phyloP scores from a whole-genome alignment of 1,139 yeast genomes.

The Saccharomyces hybrid region DNA sequence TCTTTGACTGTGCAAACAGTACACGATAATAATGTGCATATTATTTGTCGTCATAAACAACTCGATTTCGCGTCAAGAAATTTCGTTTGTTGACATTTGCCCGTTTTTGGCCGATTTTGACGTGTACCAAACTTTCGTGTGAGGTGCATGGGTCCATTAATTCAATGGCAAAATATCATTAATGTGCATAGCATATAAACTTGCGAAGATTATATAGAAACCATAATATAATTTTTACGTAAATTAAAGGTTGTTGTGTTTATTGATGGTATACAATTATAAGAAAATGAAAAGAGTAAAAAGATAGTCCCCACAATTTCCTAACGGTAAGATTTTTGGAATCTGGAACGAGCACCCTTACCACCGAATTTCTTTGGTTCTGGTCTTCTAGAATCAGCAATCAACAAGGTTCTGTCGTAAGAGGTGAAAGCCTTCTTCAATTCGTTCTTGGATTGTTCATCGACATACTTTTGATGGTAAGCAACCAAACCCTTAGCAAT shows the following conservation, averaged over 20 bases:
- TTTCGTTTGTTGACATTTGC: background rate
- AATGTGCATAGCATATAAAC: background rate
- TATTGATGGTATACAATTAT: conserved; percentile 1
- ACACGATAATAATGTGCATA: background rate
- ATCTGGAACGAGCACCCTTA: conserved; percentile 99
- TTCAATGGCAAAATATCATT: no score
- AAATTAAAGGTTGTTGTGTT: background rate
- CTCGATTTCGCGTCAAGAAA: background rate
- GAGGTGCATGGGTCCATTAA: background rate
- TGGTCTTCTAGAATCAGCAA: conserved; percentile 99
- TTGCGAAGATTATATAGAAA: background rate
- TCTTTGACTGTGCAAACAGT: background rate
- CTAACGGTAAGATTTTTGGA: conserved; percentile 99
- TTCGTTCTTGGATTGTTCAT: conserved; percentile 99
- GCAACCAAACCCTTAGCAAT: conserved; percentile 99
- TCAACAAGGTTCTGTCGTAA: conserved; percentile 98
- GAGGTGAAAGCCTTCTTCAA: conserved; percentile 95
- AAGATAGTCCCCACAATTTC: conserved; percentile 7
- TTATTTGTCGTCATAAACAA: background rate
- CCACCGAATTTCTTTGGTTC: conserved; percentile 99
- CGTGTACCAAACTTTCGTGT: background rate
- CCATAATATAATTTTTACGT: background rate
- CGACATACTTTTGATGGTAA: conserved; percentile 98
- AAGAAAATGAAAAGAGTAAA: background rate
- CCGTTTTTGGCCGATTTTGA: background rate